phyloP scores from a whole-genome alignment of 768 basidiomycete species.

The Antrodiella citrinella region DNA sequence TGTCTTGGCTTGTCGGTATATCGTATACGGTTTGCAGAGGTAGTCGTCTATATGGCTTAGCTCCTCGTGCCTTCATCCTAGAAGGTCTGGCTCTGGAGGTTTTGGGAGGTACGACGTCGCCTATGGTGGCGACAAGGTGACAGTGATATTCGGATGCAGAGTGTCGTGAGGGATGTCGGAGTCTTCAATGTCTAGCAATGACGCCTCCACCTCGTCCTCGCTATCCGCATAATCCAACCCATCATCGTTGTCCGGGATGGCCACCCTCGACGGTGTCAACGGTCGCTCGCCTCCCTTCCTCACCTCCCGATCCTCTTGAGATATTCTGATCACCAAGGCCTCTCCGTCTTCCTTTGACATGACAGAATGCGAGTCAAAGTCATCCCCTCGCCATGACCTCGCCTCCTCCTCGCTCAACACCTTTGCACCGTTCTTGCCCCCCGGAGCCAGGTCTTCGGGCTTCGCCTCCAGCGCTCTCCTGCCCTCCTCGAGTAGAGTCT shows the following conservation, averaged over 20 bases:
- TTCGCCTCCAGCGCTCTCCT: slow-evolving; percentile 53
- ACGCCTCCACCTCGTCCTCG: slow-evolving; percentile 24
- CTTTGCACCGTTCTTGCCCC: slow-evolving; percentile 42
- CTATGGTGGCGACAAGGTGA: slow-evolving; percentile 30
- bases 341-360: slow-evolving; percentile 8
- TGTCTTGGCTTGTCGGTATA: background rate
- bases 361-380: slow-evolving; percentile 9
- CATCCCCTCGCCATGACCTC: slow-evolving; percentile 39
- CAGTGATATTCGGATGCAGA: slow-evolving; percentile 34
- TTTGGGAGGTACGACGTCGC: background rate
- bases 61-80: background rate
- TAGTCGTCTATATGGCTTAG: background rate
- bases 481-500: slow-evolving; percentile 50
- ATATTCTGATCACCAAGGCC: slow-evolving; percentile 8
- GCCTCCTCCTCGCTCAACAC: slow-evolving; percentile 72
- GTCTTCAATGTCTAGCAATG: slow-evolving; percentile 13
- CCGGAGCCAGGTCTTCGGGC: slow-evolving; percentile 39
- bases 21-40: background rate
- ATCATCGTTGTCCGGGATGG: slow-evolving; percentile 12
- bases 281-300: slow-evolving; percentile 10
- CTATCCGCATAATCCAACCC: slow-evolving; percentile 4
- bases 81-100: background rate
- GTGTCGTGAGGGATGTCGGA: slow-evolving; percentile 11
- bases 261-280: slow-evolving; percentile 15
- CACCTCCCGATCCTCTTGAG: background rate